Evolutionary conservation across 331 rosid species (phyloP).

Genomic region (Rhamnella rubrinervis): DNA sequence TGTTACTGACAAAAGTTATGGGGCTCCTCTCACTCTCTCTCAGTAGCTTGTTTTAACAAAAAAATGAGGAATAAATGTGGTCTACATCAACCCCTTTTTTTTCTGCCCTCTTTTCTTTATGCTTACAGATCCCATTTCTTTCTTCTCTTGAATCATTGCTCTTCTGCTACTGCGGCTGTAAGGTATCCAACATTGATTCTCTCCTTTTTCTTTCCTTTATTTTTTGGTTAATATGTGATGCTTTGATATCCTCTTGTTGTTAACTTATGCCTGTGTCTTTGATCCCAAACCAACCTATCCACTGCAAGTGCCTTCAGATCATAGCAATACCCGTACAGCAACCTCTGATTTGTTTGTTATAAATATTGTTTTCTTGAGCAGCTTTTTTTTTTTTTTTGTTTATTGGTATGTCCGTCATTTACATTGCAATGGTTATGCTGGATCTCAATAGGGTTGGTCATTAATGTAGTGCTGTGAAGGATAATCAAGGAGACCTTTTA

Average conservation of each 20-base stretch:
- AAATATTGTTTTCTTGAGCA: no score
- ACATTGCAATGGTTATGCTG: conserved; percentile 40
- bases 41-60: conserved; percentile 27
- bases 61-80: conserved; percentile 52
- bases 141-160: conserved; percentile 76
- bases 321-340: no score
- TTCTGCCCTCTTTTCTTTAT: conserved; percentile 30
- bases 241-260: conserved; percentile 21
- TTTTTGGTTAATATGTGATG: not conserved
- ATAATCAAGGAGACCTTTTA: conserved; percentile 12
- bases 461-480: conserved; percentile 9
- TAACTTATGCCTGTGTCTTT: not conserved
- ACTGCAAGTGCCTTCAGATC: no score
- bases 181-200: conserved; percentile 40
- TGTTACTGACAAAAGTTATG: conserved; percentile 53
- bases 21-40: conserved; percentile 24
- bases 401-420: conserved; percentile 62
- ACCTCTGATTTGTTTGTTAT: no score
- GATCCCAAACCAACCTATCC: no score
- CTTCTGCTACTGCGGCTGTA: conserved; percentile 66
- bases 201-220: conserved; percentile 31
- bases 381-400: no score
- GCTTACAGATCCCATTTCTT: conserved; percentile 45
- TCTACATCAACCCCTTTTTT: conserved; percentile 47
- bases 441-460: conserved; percentile 35